A percentile compares a stretch with the other conserved stretches of the same genome.
phyloP scores from a whole-genome alignment of 495 filamentous ascomycete genomes.

The Aspergillus sclerotioniger region DNA sequence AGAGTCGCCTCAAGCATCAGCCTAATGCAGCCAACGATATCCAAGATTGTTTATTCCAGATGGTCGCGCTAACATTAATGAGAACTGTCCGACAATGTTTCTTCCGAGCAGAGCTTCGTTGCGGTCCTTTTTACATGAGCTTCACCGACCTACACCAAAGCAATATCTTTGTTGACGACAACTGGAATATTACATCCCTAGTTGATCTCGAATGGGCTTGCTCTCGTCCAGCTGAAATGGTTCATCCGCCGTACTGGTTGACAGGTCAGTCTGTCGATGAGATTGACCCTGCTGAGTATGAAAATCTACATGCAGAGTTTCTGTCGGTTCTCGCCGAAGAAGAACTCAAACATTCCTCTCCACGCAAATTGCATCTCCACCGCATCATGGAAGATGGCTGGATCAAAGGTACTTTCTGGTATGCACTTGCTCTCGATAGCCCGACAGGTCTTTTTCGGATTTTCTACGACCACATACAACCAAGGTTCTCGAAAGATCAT shows the following conservation, averaged over 20 bases:
- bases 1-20: constrained; percentile 32
- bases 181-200: constrained; percentile 31
- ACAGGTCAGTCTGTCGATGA: constrained; percentile 24
- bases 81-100: constrained; percentile 27
- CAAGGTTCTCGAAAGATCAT: constrained; percentile 24
- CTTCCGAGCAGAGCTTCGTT: constrained; percentile 24
- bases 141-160: constrained; percentile 33
- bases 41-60: constrained; percentile 29
- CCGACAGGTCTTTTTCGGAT: constrained; percentile 19
- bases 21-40: constrained; percentile 30
- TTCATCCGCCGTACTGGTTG: constrained; percentile 34
- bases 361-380: neutral
- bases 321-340: constrained; percentile 2
- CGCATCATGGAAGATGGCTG: constrained; percentile 8
- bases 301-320: constrained; percentile 16
- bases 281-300: constrained; percentile 6
- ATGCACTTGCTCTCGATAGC: constrained; percentile 22
- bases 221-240: constrained; percentile 32
- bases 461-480: constrained; percentile 30
- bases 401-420: constrained; percentile 22
- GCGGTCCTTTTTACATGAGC: constrained; percentile 23
- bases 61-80: constrained; percentile 27
- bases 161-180: constrained; percentile 31
- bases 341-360: neutral
- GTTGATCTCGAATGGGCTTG: constrained; percentile 42